A percentile compares a stretch with the other conserved stretches of the same genome.
Evolutionary conservation across 345 rosid genomes (phyloP).

Genomic region (Mallotus nudiflorus): DNA sequence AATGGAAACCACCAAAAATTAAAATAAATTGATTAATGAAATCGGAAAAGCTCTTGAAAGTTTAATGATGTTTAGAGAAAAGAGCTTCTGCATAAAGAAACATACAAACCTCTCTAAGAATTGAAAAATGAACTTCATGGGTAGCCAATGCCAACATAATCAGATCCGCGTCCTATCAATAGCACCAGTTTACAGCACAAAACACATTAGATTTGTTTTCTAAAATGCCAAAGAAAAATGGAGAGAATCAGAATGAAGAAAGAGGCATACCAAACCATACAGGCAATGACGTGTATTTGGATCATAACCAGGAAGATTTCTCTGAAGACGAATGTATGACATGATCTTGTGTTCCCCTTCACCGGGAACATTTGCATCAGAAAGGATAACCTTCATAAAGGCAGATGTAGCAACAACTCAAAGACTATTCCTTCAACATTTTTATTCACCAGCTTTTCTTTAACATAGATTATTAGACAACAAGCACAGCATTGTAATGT

Average conservation of each 20-base stretch:
- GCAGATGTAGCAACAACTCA: slow-evolving; percentile 22
- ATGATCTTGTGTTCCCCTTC: slow-evolving; percentile 98
- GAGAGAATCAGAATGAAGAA: slow-evolving; percentile 15
- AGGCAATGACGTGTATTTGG: slow-evolving; percentile 92
- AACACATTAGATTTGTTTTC: slow-evolving; percentile 12
- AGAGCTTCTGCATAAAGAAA: background rate
- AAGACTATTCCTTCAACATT: background rate
- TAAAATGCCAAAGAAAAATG: background rate
- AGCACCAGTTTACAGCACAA: slow-evolving; percentile 20
- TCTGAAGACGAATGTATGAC: slow-evolving; percentile 87
- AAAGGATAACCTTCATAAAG: slow-evolving; percentile 77
- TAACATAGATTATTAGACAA: background rate
- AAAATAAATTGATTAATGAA: no score
- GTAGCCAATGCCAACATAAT: slow-evolving; percentile 97
- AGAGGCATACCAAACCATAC: slow-evolving; percentile 86
- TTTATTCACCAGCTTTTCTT: background rate
- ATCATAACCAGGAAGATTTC: slow-evolving; percentile 83
- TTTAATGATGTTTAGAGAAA: background rate
- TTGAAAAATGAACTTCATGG: slow-evolving; percentile 89
- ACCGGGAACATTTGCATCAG: slow-evolving; percentile 99
- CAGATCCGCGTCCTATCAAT: slow-evolving; percentile 88
- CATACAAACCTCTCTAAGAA: slow-evolving; percentile 85
- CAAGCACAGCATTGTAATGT: background rate
- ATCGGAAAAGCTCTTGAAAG: background rate
- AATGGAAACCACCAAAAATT: background rate